phyloP scores from a whole-genome alignment of 305 asterid genomes.

The Solanum chacoense region DNA sequence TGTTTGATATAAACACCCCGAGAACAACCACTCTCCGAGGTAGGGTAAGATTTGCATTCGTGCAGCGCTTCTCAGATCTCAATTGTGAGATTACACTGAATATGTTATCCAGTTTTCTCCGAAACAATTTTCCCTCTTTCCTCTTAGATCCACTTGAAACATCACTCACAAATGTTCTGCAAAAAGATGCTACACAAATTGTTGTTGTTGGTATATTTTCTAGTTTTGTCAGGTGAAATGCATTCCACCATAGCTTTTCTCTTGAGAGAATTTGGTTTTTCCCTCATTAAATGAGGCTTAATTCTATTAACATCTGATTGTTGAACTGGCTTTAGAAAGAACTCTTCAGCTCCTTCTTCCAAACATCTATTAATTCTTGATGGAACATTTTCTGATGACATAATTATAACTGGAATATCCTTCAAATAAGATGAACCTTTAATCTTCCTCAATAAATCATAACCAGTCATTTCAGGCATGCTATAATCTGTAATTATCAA shows the following conservation, averaged over 20 bases:
- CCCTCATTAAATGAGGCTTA: conserved; percentile 11
- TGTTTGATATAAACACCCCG: not conserved
- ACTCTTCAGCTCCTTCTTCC: conserved; percentile 34
- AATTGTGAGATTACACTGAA: not conserved
- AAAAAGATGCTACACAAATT: not conserved
- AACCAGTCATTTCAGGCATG: conserved; percentile 37
- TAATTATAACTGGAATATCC: conserved; percentile 28
- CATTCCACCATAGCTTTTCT: conserved; percentile 4
- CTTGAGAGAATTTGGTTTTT: not conserved
- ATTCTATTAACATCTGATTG: conserved; percentile 25
- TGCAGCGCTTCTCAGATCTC: not conserved
- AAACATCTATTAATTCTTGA: conserved; percentile 25
- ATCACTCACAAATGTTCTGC: not conserved
- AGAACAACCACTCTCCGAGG: not conserved
- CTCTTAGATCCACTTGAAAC: not conserved
- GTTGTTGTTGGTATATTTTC: not conserved
- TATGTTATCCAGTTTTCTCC: not conserved
- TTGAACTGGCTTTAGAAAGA: conserved; percentile 27
- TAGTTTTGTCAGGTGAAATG: conserved; percentile 3
- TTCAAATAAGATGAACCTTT: conserved; percentile 23
- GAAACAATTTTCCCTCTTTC: not conserved
- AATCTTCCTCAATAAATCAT: conserved; percentile 19
- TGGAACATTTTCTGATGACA: conserved; percentile 27
- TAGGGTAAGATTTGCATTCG: not conserved
- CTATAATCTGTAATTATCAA: conserved; percentile 24